Conservation (phyloP, 75 land plant genomes). For the Cupressus sempervirens region DNA sequence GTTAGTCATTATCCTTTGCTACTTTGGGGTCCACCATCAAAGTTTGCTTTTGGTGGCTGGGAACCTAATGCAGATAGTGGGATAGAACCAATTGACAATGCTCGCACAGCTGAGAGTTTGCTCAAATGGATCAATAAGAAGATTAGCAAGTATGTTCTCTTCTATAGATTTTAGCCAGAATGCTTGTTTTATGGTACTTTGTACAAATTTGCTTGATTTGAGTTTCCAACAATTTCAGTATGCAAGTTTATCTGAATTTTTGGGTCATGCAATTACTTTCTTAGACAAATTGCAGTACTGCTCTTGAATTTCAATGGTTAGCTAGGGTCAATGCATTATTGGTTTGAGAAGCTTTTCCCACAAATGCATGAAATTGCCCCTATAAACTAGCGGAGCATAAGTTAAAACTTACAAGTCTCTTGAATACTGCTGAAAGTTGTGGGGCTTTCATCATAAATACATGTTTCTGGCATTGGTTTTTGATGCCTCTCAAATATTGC, state of each 20-base stretch:
- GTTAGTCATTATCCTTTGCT: constrained; percentile 81
- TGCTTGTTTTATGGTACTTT: constrained; percentile 1
- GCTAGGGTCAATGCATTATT: neutral
- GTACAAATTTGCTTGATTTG: neutral
- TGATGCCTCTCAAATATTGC: neutral
- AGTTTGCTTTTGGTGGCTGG: constrained; percentile 61
- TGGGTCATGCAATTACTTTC: neutral
- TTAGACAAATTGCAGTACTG: neutral
- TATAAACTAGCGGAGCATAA: neutral
- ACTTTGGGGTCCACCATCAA: constrained; percentile 74
- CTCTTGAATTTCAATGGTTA: neutral
- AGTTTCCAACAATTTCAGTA: neutral
- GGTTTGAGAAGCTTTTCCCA: neutral
- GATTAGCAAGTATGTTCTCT: constrained; percentile 61
- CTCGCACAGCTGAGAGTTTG: constrained; percentile 70
- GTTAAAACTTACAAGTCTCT: neutral
- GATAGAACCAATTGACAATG: constrained; percentile 52
- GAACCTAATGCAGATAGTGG: constrained; percentile 42
- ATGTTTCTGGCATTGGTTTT: neutral
- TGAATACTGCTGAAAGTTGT: neutral
- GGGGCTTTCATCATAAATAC: neutral
- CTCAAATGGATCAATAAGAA: constrained; percentile 83
- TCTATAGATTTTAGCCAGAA: neutral
- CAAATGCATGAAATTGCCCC: neutral
- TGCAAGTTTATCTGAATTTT: neutral